Evolutionary conservation across 2,329 filamentous ascomycete species (phyloP), one percentile per base, ranked within the genome.

Genomic region (Xylariales sp.): DNA sequence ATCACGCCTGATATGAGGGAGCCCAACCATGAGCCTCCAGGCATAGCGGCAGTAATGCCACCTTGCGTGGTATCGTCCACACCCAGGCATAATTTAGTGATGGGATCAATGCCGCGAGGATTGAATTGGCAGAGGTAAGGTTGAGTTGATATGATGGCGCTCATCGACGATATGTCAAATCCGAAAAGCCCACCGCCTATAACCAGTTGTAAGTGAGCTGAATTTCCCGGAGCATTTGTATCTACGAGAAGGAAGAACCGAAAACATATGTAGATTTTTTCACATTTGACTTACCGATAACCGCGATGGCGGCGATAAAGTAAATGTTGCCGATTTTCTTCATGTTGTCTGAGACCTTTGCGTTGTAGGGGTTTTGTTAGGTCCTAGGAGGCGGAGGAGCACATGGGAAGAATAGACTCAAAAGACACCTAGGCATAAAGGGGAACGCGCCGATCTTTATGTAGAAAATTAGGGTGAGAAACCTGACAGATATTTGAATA

Each of bases 31-130:
- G 82, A 86, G 23, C 83, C 83, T 37, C 73, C 82, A 16, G 83
- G 77, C 80, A 87, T 87, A 33, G 80, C 67, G 16, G 83, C 81
- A 0, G 78, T 82, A 52, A 87, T 85, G 33, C 78, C 78, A 44
- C 79, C 79, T 54, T 78, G 76, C 1, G 70, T 60, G 39, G 61
- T 54, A 27, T 66, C 54, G 11, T 54, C 57, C 4, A 77, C 78
- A 23, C 78, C 78, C 13, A 63, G 68, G 56, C 74, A 79, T 29
- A 43, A 18, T 20, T 48, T 46, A 16, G 46, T 56, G 5, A 33
- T 29, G 1, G 50, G 50, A 37, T 52, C 45, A 21, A 53, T 53
- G 23, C 53, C 54, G 44, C 49, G 32, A 48, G 37, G 14, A 47
- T 69, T 67, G 50, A 66, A 69, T 42, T 65, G 59, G 49, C 65